Percentiles rank a stretch among this genome's conserved stretches.
These are phyloP conservation scores for Sanghuangporus baumii DNA, from an alignment of 1,284 basidiomycete genomes.

Conservation along the genomic window DNA sequence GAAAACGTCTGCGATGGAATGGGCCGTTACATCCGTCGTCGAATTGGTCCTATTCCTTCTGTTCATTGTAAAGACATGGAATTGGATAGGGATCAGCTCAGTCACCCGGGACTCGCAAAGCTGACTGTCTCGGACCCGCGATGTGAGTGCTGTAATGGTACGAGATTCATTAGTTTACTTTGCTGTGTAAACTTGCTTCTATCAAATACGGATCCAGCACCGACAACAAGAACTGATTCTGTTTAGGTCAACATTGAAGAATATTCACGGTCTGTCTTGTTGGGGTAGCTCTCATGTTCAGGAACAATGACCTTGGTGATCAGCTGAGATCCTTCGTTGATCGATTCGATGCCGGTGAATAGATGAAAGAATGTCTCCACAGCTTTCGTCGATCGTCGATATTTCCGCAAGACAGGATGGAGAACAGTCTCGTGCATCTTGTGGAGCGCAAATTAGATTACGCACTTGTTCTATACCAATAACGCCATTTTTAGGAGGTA, in stretches of 20 bases:
- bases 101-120: not conserved
- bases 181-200: not conserved
- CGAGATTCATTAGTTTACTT: not conserved
- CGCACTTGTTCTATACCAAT: too few species aligned
- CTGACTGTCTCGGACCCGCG: not conserved
- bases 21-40: not conserved
- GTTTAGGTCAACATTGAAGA: not conserved
- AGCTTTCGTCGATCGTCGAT: not conserved
- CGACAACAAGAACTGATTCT: not conserved
- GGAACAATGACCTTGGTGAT: not conserved
- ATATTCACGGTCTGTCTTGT: slow-evolving; percentile 1
- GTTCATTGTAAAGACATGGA: not conserved
- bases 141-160: not conserved
- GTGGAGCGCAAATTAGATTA: too few species aligned
- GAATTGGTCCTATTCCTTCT: slow-evolving; percentile 1
- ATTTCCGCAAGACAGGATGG: not conserved
- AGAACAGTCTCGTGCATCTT: not conserved
- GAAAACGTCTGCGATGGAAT: not conserved
- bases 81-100: not conserved
- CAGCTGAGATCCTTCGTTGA: not conserved
- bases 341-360: not conserved
- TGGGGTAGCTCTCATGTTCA: not conserved
- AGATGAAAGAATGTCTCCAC: not conserved
- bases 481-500: too few species aligned
- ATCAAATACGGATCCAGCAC: not conserved